These are phyloP conservation scores for Piedraia hortae DNA, from an alignment of 2,329 filamentous ascomycete genomes.

Conservation along the genomic window DNA sequence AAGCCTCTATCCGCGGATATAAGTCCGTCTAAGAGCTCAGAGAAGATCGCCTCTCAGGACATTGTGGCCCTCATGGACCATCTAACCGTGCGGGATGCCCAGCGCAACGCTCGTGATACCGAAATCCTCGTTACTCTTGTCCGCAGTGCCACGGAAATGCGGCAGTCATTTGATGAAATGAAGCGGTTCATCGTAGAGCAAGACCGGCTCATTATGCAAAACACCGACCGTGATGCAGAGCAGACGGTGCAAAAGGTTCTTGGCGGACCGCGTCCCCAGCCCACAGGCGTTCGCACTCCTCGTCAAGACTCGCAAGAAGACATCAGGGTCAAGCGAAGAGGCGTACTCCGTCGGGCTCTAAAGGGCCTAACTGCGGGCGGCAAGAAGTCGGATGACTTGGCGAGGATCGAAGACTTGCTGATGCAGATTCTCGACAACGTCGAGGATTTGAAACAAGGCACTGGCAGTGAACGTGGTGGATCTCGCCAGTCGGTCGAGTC, in stretches of 20 bases:
- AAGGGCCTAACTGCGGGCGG: conserved; percentile 56
- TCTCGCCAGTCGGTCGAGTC: conserved; percentile 30
- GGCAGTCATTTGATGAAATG: conserved; percentile 83
- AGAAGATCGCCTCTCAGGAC: conserved; percentile 86
- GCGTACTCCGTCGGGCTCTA: conserved; percentile 79
- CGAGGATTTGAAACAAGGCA: conserved; percentile 29
- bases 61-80: conserved; percentile 97
- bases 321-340: conserved; percentile 52
- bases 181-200: conserved; percentile 77
- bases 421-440: conserved; percentile 81
- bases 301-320: conserved; percentile 28
- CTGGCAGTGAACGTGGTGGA: too few relatives aligned
- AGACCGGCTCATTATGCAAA: conserved; percentile 65
- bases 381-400: conserved; percentile 53
- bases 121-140: conserved; percentile 90
- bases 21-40: conserved; percentile 38
- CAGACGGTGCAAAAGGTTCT: conserved; percentile 58
- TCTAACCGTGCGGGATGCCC: conserved; percentile 85
- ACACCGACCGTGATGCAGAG: conserved; percentile 69
- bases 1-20: conserved; percentile 31
- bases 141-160: conserved; percentile 84
- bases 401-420: conserved; percentile 24
- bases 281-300: conserved; percentile 29
- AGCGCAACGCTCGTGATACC: conserved; percentile 83
- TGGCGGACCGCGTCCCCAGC: conserved; percentile 58